Evolutionary conservation across 352 stramenopile species (phyloP), one percentile per base, ranked within the genome.

Genomic region (Phytophthora foliorum): DNA sequence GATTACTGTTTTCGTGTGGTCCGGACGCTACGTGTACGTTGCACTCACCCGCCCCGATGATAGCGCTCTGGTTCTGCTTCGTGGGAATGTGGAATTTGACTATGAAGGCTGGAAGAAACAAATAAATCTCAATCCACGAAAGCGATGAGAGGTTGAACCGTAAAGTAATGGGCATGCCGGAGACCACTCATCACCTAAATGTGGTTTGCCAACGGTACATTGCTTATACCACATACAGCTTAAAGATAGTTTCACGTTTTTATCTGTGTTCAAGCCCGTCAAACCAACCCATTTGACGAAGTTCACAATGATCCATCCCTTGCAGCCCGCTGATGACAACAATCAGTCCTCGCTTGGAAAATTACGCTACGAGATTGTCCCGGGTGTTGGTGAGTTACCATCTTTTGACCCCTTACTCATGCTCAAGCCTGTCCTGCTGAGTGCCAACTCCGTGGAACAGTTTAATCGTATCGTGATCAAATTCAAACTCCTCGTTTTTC

Each of bases 71-170:
- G 42, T 67, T 31, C 54, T 67, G 13, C 31, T 60, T 7, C 50
- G 41, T 16, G 59, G 59, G 13, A 22, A 67, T 2, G 19, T 60
- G 1, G 49, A 59, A 34, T 67, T 60, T 22, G 49, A 60, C 27
- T 56, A 67, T 32, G 39, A 60, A 46, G 27, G 10, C 17, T 68
- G 60, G 60, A 68, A 68, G 19, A 61, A 55, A 32, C 10, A 9
- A 38, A 29, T 5, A 29, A 29, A 29, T 29, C 25, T 5, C 25
- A 29, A 29, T 29, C 25, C 25, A 29, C 25, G 25, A 29, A 5
- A 29, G 5, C 2, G 25, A 29, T 29, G 25, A 46, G 24, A 16
- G 31, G 31, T 38, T 42, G 9, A 29, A 29, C 2, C 16, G 25
- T 29, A 5, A n/a, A n/a, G n/a, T n/a, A n/a, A n/a, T n/a, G n/a